A percentile compares a stretch with the other conserved stretches of the same genome.
These are phyloP conservation scores for Nakazawaea sp. DNA, from an alignment of 805 yeast genomes.

Conservation along the genomic window DNA sequence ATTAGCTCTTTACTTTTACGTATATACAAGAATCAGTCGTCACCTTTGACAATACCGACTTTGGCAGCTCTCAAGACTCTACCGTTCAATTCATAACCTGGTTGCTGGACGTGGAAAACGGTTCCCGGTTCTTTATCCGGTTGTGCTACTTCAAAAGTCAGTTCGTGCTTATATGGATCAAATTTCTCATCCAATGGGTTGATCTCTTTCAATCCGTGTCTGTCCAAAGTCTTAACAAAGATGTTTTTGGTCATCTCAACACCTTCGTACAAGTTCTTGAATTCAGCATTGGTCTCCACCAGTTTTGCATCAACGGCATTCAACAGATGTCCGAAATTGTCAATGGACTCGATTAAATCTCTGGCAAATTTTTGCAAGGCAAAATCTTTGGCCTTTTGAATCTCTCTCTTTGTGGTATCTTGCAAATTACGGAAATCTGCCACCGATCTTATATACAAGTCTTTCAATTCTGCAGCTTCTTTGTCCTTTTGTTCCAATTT, in stretches of 20 bases:
- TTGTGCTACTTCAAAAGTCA: constrained; percentile 81
- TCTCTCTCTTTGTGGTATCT: constrained; percentile 81
- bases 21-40: constrained; percentile 19
- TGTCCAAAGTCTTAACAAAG: constrained; percentile 74
- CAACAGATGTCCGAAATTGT: constrained; percentile 84
- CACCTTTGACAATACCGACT: constrained; percentile 82
- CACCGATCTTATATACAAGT: constrained; percentile 71
- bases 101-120: constrained; percentile 86
- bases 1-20: too few species aligned
- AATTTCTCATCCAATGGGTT: constrained; percentile 81
- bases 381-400: constrained; percentile 81
- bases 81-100: constrained; percentile 79
- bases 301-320: constrained; percentile 62
- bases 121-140: constrained; percentile 90
- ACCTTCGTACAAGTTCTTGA: constrained; percentile 77
- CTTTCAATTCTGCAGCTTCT: constrained; percentile 77
- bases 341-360: constrained; percentile 84
- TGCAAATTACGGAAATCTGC: constrained; percentile 93
- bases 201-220: constrained; percentile 74
- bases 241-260: constrained; percentile 84
- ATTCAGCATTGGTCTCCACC: constrained; percentile 50
- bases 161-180: constrained; percentile 91
- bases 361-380: constrained; percentile 90
- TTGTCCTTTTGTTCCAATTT: constrained; percentile 57
- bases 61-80: constrained; percentile 93